Evolutionary conservation across 306 rosid genomes (phyloP).

Genomic region (Trifolium fragiferum): DNA sequence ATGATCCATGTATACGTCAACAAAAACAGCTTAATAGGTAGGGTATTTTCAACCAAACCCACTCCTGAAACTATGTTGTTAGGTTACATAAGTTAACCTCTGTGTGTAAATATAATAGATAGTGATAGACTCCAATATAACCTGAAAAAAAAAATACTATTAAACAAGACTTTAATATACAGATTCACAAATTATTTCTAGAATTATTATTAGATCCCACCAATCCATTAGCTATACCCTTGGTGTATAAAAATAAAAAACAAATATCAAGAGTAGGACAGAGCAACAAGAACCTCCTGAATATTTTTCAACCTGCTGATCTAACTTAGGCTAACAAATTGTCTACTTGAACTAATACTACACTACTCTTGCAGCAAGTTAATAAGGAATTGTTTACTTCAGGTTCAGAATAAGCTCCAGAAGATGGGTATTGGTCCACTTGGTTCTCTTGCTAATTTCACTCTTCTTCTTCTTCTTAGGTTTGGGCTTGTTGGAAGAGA

Average conservation of each 20-base stretch:
- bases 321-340: slow-evolving; percentile 34
- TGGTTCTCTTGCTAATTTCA: slow-evolving; percentile 93
- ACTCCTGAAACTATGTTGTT: not conserved
- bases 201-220: slow-evolving; percentile 13
- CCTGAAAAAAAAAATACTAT: not conserved
- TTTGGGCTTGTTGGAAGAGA: slow-evolving; percentile 72
- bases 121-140: not conserved
- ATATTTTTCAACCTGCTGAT: slow-evolving; percentile 20
- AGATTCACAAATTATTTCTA: not conserved
- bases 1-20: too few species aligned
- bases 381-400: slow-evolving; percentile 42
- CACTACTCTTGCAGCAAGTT: slow-evolving; percentile 7
- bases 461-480: slow-evolving; percentile 94
- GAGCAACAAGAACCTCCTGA: slow-evolving; percentile 17
- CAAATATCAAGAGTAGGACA: slow-evolving; percentile 22
- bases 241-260: slow-evolving; percentile 12
- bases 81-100: not conserved
- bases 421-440: slow-evolving; percentile 96
- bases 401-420: slow-evolving; percentile 79
- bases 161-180: slow-evolving; percentile 10
- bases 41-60: too few species aligned
- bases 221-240: slow-evolving; percentile 12
- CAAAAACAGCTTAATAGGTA: too few species aligned
- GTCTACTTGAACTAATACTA: slow-evolving; percentile 6
- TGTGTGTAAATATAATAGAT: not conserved